phyloP scores from a whole-genome alignment of 805 yeast species.

The Saccharomycopsis lassenensis region DNA sequence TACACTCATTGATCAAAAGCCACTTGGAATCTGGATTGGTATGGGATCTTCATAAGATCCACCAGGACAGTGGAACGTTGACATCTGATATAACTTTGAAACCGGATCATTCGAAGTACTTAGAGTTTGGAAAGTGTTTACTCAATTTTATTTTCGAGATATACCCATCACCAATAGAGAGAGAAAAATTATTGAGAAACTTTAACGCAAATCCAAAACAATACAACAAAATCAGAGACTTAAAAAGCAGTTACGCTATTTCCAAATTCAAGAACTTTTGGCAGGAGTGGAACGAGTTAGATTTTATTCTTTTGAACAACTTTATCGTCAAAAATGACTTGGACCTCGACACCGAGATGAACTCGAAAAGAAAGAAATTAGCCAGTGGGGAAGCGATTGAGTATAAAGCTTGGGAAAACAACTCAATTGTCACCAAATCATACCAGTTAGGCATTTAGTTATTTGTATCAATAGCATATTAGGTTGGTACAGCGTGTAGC shows the following conservation, averaged over 20 bases:
- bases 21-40: conserved; percentile 14
- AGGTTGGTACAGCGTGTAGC: too few species aligned
- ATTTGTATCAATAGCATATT: too few species aligned
- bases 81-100: conserved; percentile 8
- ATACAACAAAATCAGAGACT: conserved; percentile 11
- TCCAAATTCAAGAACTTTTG: conserved; percentile 7
- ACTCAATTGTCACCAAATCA: too few species aligned
- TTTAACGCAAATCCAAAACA: conserved; percentile 14
- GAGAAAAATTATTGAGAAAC: conserved; percentile 10
- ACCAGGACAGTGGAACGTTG: conserved; percentile 7
- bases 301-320: conserved; percentile 14
- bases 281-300: conserved; percentile 17
- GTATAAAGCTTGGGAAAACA: too few species aligned
- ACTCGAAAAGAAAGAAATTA: too few species aligned
- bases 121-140: conserved; percentile 8
- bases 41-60: conserved; percentile 17
- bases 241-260: conserved; percentile 7
- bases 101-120: not conserved
- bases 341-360: not conserved
- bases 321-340: conserved; percentile 2
- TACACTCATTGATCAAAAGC: conserved; percentile 5
- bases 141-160: conserved; percentile 10
- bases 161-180: conserved; percentile 3
- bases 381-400: too few species aligned
- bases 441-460: too few species aligned